phyloP scores from a whole-genome alignment of 345 rosid genomes.

The Eucalyptus camaldulensis region DNA sequence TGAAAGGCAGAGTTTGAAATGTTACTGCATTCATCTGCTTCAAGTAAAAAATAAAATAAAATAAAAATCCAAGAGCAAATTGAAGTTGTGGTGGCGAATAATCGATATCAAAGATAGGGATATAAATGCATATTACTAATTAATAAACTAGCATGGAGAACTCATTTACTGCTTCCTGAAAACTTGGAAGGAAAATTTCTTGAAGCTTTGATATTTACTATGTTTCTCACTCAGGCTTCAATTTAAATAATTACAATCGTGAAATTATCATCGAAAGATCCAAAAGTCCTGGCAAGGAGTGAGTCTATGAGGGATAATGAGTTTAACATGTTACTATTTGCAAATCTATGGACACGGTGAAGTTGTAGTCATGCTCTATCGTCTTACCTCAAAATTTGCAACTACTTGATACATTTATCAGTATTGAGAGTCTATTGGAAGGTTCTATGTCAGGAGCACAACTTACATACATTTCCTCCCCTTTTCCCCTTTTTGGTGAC shows the following conservation, averaged over 20 bases:
- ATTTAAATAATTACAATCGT: not conserved
- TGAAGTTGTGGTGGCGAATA: not conserved
- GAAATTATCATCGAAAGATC: not conserved
- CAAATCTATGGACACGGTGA: not conserved
- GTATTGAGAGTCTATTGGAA: not conserved
- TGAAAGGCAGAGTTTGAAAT: not conserved
- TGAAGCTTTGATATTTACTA: not conserved
- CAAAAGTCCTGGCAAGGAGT: not conserved
- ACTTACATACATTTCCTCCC: not conserved
- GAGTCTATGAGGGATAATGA: not conserved
- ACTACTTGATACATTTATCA: not conserved
- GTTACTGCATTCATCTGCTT: not conserved
- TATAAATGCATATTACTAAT: not conserved
- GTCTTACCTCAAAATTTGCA: not conserved
- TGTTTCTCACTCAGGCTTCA: not conserved
- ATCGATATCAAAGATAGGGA: not conserved
- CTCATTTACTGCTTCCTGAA: not conserved
- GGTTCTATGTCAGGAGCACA: not conserved
- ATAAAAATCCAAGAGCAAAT: not conserved
- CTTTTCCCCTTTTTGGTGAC: not conserved
- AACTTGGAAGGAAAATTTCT: not conserved
- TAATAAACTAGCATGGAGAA: not conserved
- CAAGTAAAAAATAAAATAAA: not conserved
- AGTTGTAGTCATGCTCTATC: not conserved
- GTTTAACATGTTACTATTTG: not conserved